Conservation (phyloP, 192 early-diverging fungal species). For the Podila horticola region DNA sequence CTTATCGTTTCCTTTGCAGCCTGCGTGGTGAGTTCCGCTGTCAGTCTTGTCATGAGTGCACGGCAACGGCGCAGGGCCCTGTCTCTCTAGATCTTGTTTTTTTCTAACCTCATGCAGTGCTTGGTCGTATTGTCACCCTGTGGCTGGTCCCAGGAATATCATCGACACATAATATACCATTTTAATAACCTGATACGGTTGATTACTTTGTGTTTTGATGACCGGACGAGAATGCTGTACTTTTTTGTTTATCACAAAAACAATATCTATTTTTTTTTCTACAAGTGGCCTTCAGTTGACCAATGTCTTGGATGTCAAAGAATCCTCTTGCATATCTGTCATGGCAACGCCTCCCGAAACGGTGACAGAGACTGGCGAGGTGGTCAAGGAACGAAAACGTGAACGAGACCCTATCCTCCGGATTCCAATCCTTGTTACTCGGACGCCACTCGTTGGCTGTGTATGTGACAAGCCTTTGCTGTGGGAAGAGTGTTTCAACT, state of each 20-base stretch:
- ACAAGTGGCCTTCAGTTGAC: too few species aligned
- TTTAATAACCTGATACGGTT: too few species aligned
- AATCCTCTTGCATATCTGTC: background rate
- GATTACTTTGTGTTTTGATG: too few species aligned
- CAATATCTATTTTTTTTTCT: too few species aligned
- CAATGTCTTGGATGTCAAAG: background rate
- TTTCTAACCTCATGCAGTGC: background rate
- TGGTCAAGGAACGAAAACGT: background rate
- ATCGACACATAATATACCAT: too few species aligned
- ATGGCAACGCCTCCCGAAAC: background rate
- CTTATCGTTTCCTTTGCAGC: constrained; percentile 27
- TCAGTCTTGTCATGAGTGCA: constrained; percentile 8
- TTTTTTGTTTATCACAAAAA: too few species aligned
- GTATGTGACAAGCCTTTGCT: background rate
- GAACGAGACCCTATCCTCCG: background rate
- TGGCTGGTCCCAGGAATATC: too few species aligned
- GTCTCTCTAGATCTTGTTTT: background rate
- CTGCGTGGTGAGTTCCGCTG: constrained; percentile 8
- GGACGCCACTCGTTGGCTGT: background rate
- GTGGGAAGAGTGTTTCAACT: background rate
- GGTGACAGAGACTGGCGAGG: background rate
- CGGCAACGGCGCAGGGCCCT: constrained; percentile 7
- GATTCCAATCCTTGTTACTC: constrained; percentile 7
- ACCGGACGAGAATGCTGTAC: too few species aligned
- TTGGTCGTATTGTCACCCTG: too few species aligned